Base-by-base conservation (phyloP, 148 eudicot genomes). In the Fagopyrum homotropicum region DNA sequence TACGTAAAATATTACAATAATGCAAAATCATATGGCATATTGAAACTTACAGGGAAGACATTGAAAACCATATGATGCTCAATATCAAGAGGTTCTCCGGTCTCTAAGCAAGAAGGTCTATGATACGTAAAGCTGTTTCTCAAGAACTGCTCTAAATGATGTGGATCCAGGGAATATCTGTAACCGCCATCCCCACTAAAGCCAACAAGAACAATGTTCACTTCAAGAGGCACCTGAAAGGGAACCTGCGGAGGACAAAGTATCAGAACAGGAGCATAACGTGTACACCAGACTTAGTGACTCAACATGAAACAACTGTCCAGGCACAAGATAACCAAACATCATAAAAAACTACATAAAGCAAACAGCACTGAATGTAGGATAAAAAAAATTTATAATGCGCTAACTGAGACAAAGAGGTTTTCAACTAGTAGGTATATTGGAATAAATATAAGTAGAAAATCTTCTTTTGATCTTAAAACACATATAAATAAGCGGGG, bases 151-250 rank as follows among this genome's bases (percentile, higher is more conserved):
- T 92, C 92, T 81, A 95, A 81, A 74, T 86, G 89, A 44, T 84
- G 92, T 10, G 93, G 73, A 78, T 92, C 99, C 50, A 95, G 66
- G n/a, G 84, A 69, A 79, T 90, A 92, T 75, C 99, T 88, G 73
- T 90, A 95, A 77, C 98, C 98, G 48, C 97, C 98, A 83, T 95
- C 97, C 17, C 90, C 91, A 84, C 77, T 85, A 78, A 95, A 90
- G 73, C 98, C 98, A 84, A 95, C 82, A 12, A 95, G 92, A 61
- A 95, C 97, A 48, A 95, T 75, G 79, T 92, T 95, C 52, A 95
- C 98, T 88, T 95, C 98, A 80, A 95, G 98, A 4, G 98, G 98
- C 59, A 92, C 98, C 85, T 95, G 97, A 79, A 95, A 95, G 9
- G 98, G 97, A 61, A 92, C 98, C 97, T 92, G 98, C 78, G 83